Conservation (phyloP, 345 rosid genomes). For the Atalantia buxifolia region DNA sequence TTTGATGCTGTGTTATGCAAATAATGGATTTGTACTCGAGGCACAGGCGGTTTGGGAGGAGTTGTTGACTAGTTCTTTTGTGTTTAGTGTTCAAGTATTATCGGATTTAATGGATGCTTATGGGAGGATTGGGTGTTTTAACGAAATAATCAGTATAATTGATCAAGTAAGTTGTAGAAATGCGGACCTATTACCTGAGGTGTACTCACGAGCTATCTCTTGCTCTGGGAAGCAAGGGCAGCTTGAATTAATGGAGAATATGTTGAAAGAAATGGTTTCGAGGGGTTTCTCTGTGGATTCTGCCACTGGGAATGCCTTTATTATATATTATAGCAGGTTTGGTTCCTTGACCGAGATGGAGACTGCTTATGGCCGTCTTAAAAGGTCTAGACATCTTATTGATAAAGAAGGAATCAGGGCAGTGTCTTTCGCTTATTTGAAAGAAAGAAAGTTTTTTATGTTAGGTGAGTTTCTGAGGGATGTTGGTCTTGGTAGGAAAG, state of each 20-base stretch:
- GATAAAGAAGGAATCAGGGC: conserved; percentile 55
- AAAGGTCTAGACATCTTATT: conserved; percentile 48
- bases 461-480: conserved; percentile 58
- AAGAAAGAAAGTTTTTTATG: conserved; percentile 41
- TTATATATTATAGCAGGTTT: conserved; percentile 45
- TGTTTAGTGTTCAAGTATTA: conserved; percentile 35
- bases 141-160: conserved; percentile 34
- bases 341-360: conserved; percentile 67
- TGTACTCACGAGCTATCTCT: conserved; percentile 48
- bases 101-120: conserved; percentile 51
- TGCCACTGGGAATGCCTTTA: conserved; percentile 44
- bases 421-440: conserved; percentile 49
- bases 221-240: conserved; percentile 62
- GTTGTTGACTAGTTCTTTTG: conserved; percentile 38
- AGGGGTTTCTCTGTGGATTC: conserved; percentile 45
- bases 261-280: conserved; percentile 40
- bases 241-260: conserved; percentile 59
- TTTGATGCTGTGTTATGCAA: conserved; percentile 49
- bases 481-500: conserved; percentile 62
- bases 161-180: conserved; percentile 40
- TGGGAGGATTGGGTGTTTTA: conserved; percentile 36
- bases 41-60: conserved; percentile 53
- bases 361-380: conserved; percentile 51
- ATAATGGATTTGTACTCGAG: conserved; percentile 37
- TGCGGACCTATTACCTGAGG: conserved; percentile 23